Conservation (phyloP, 2,329 filamentous ascomycete genomes). For the Knoxdaviesia proteae region DNA sequence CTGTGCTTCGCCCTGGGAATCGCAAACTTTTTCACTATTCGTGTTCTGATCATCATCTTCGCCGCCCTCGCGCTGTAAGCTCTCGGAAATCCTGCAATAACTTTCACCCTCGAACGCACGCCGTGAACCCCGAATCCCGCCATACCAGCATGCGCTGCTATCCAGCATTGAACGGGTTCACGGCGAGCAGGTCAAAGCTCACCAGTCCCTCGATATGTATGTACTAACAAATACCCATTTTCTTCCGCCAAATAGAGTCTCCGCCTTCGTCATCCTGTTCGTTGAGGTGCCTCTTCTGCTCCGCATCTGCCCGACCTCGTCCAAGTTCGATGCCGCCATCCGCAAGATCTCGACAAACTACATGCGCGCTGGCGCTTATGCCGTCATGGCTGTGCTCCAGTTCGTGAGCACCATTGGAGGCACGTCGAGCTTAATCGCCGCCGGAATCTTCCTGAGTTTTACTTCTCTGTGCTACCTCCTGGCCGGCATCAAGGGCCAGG, state of each 20-base stretch:
- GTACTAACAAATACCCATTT: not conserved
- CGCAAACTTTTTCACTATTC: slow-evolving; percentile 41
- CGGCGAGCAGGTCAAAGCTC: too few relatives aligned
- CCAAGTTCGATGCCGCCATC: slow-evolving; percentile 72
- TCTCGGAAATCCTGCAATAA: too few relatives aligned
- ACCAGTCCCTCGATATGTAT: not conserved
- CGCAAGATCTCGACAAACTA: slow-evolving; percentile 90
- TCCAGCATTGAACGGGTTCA: too few relatives aligned
- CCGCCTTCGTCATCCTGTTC: slow-evolving; percentile 57
- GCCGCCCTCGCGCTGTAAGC: slow-evolving; percentile 32
- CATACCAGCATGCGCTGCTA: too few relatives aligned
- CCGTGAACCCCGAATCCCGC: too few relatives aligned
- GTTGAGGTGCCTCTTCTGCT: slow-evolving; percentile 85
- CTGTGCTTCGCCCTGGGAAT: slow-evolving; percentile 50
- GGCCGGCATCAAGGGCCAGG: slow-evolving; percentile 64
- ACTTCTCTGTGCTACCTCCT: slow-evolving; percentile 64
- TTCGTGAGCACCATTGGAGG: slow-evolving; percentile 55
- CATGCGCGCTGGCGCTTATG: slow-evolving; percentile 81
- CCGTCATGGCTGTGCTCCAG: slow-evolving; percentile 59
- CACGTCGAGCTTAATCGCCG: slow-evolving; percentile 60
- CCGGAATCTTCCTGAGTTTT: slow-evolving; percentile 59
- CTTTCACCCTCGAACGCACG: too few relatives aligned
- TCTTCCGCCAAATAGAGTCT: slow-evolving; percentile 28
- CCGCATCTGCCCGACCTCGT: slow-evolving; percentile 89
- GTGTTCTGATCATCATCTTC: slow-evolving; percentile 27